Percentiles rank a stretch among this genome's conserved stretches.
phyloP scores from a whole-genome alignment of 2,329 filamentous ascomycete species.

The Trichophyton equinum region DNA sequence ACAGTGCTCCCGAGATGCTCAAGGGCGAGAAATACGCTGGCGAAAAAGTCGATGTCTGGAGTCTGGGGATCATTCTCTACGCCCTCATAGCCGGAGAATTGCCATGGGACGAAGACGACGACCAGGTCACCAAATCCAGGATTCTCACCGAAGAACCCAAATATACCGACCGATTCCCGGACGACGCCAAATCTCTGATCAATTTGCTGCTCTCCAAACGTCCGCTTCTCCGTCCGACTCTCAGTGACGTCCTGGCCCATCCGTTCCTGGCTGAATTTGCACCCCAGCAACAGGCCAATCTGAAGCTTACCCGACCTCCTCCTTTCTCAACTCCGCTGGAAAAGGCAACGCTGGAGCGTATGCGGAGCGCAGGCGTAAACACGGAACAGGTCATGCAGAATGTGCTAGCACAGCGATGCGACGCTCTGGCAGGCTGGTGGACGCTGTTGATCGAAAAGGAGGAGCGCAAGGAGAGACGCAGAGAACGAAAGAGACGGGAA shows the following conservation, averaged over 20 bases:
- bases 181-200: constrained; percentile 65
- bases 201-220: constrained; percentile 78
- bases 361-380: constrained; percentile 87
- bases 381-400: constrained; percentile 92
- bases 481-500: constrained; percentile 74
- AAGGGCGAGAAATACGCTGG: constrained; percentile 96
- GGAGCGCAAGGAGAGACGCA: constrained; percentile 65
- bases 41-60: constrained; percentile 98
- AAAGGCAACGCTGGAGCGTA: constrained; percentile 80
- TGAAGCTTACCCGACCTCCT: constrained; percentile 66
- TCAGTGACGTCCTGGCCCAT: constrained; percentile 77
- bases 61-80: constrained; percentile 81
- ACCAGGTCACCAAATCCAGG: constrained; percentile 68
- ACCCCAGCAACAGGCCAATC: constrained; percentile 73
- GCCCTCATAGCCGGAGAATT: constrained; percentile 69
- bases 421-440: constrained; percentile 92
- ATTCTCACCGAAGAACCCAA: constrained; percentile 78
- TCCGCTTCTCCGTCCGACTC: constrained; percentile 64
- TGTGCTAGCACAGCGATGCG: constrained; percentile 78
- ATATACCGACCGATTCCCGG: constrained; percentile 67
- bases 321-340: constrained; percentile 79
- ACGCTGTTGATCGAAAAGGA: constrained; percentile 88
- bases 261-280: constrained; percentile 81
- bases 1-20: constrained; percentile 95
- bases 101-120: constrained; percentile 93